phyloP scores from a whole-genome alignment of 2,329 filamentous ascomycete genomes.

The Ilyonectria robusta region DNA sequence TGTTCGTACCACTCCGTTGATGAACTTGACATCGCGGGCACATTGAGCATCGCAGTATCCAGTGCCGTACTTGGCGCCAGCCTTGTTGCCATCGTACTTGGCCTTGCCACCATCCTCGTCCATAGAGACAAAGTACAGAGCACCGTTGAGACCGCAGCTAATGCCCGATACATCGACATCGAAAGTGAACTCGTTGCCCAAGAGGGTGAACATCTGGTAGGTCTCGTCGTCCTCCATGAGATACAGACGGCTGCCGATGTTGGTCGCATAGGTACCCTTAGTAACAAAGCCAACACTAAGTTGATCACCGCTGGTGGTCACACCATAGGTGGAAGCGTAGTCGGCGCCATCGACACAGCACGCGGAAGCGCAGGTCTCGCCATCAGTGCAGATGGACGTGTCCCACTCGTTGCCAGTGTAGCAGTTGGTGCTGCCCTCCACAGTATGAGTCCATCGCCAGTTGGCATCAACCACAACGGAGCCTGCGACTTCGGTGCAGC shows the following conservation, averaged over 20 bases:
- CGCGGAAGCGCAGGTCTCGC: conserved; percentile 59
- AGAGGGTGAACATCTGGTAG: conserved; percentile 75
- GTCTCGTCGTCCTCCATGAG: conserved; percentile 72
- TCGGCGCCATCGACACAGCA: conserved; percentile 68
- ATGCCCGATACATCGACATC: conserved; percentile 78
- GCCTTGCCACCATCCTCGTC: conserved; percentile 67
- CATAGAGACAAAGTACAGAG: conserved; percentile 76
- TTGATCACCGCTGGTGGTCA: conserved; percentile 64
- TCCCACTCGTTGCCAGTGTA: conserved; percentile 67
- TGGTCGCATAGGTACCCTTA: conserved; percentile 60
- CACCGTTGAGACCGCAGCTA: conserved; percentile 79
- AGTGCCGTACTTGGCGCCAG: conserved; percentile 72
- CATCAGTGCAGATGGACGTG: conserved; percentile 55
- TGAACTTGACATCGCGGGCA: conserved; percentile 68
- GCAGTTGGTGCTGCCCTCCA: conserved; percentile 65
- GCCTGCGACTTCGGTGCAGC: conserved; percentile 64
- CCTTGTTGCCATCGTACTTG: conserved; percentile 65
- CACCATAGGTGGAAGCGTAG: conserved; percentile 66
- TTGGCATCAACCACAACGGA: conserved; percentile 71
- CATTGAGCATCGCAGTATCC: conserved; percentile 68
- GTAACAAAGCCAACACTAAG: conserved; percentile 71
- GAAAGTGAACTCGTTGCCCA: conserved; percentile 78
- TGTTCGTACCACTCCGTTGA: conserved; percentile 61
- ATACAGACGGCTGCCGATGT: conserved; percentile 71
- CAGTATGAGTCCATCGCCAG: conserved; percentile 71